These are phyloP conservation scores for Boletus vermiculosoides DNA, from an alignment of 768 basidiomycete species.

Conservation along the genomic window DNA sequence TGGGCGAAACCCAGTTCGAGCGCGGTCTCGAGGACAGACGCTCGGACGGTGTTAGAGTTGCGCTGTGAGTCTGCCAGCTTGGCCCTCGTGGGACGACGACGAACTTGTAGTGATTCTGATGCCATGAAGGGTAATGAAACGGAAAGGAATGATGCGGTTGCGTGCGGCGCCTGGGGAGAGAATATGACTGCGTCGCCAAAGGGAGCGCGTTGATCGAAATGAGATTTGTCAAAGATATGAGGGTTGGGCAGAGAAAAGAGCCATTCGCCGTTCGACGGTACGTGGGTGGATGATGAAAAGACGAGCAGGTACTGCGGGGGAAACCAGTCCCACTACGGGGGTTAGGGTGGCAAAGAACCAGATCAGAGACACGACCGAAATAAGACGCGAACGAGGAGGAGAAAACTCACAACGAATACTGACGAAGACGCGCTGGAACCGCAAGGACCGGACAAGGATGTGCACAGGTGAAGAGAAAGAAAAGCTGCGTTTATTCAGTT, in stretches of 20 bases:
- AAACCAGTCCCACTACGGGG: slow-evolving; percentile 20
- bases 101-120: slow-evolving; percentile 19
- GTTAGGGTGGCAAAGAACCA: not conserved
- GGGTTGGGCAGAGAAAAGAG: slow-evolving; percentile 8
- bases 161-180: slow-evolving; percentile 1
- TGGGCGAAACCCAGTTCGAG: slow-evolving; percentile 63
- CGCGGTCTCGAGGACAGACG: slow-evolving; percentile 73
- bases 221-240: slow-evolving; percentile 12
- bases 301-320: slow-evolving; percentile 8
- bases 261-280: slow-evolving; percentile 23
- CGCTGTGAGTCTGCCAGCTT: slow-evolving; percentile 30
- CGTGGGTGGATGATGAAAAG: slow-evolving; percentile 1
- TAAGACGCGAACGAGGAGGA: not conserved
- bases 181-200: slow-evolving; percentile 1
- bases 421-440: slow-evolving; percentile 4
- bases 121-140: slow-evolving; percentile 20
- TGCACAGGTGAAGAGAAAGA: slow-evolving; percentile 4
- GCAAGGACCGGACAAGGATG: slow-evolving; percentile 8
- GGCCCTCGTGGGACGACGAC: slow-evolving; percentile 29
- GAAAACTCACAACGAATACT: slow-evolving; percentile 12
- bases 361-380: not conserved
- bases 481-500: not conserved
- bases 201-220: slow-evolving; percentile 15
- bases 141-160: slow-evolving; percentile 17
- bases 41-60: slow-evolving; percentile 59